phyloP scores from a whole-genome alignment of 78 protist genomes.

The Guillardia theta region DNA sequence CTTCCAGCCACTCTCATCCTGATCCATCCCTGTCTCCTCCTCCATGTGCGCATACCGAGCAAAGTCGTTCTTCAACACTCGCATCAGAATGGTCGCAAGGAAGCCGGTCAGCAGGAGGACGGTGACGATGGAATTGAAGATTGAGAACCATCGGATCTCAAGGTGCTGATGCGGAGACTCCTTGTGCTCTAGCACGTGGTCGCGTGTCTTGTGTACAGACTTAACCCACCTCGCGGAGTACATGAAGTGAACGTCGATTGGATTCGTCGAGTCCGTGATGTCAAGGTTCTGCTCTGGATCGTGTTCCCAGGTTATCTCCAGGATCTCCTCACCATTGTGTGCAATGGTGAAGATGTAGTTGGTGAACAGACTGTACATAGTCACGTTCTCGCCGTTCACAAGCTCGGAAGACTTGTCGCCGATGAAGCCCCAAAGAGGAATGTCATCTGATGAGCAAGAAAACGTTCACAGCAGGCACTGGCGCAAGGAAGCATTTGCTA shows the following conservation, averaged over 20 bases:
- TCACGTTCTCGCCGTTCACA: neutral
- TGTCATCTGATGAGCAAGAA: constrained; percentile 47
- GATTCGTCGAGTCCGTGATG: constrained; percentile 25
- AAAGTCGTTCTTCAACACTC: constrained; percentile 88
- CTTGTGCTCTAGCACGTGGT: constrained; percentile 53
- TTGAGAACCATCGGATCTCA: constrained; percentile 95
- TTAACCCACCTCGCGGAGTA: constrained; percentile 88
- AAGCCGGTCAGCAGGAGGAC: constrained; percentile 87
- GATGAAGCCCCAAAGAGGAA: constrained; percentile 68
- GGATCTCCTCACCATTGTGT: constrained; percentile 69
- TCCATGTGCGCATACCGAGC: constrained; percentile 50
- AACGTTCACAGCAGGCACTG: neutral
- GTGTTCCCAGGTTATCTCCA: constrained; percentile 47
- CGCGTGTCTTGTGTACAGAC: constrained; percentile 50
- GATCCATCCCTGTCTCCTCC: constrained; percentile 49
- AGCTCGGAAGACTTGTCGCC: constrained; percentile 51
- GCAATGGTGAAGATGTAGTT: constrained; percentile 84
- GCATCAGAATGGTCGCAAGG: constrained; percentile 85
- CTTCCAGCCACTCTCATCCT: constrained; percentile 98
- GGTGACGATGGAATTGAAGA: constrained; percentile 89
- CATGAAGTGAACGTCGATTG: constrained; percentile 61
- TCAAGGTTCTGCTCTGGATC: constrained; percentile 43
- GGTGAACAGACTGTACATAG: constrained; percentile 67
- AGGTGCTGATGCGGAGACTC: constrained; percentile 56
- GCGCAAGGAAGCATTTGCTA: neutral